Evolutionary conservation across 1,284 basidiomycete genomes (phyloP).

Genomic region (Ceratobasidium theobromae): DNA sequence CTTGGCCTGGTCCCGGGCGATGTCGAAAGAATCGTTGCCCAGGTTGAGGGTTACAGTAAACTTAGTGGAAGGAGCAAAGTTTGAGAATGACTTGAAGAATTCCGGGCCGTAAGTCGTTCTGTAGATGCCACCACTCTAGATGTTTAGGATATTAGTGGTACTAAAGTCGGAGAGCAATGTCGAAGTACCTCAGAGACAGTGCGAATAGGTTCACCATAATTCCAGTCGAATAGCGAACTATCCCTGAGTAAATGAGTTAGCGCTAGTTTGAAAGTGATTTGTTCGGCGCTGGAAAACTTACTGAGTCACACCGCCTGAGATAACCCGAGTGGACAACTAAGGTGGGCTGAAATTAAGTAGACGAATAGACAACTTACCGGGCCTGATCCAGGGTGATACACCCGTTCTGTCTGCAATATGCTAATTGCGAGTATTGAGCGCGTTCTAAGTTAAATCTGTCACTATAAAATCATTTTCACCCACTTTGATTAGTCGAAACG

Average conservation of each 20-base stretch:
- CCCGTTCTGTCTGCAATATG: slow-evolving; percentile 15
- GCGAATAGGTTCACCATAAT: background rate
- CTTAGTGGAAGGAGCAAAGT: slow-evolving; percentile 31
- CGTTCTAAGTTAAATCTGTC: background rate
- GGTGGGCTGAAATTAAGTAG: background rate
- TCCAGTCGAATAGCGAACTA: slow-evolving; percentile 10
- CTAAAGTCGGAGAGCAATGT: background rate
- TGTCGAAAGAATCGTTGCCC: slow-evolving; percentile 33
- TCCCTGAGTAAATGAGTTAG: background rate
- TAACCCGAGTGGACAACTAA: background rate
- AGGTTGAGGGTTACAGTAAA: slow-evolving; percentile 34
- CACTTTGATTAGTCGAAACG: slow-evolving; percentile 23
- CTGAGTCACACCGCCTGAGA: slow-evolving; percentile 17
- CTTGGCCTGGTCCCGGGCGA: slow-evolving; percentile 31
- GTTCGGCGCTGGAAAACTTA: background rate
- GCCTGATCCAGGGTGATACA: slow-evolving; percentile 16
- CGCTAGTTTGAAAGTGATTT: background rate
- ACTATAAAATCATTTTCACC: background rate
- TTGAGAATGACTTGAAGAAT: slow-evolving; percentile 32
- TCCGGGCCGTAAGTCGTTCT: slow-evolving; percentile 34
- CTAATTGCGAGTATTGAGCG: no score
- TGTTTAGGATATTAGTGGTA: background rate
- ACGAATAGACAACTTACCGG: background rate
- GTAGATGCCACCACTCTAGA: slow-evolving; percentile 33
- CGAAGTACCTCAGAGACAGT: background rate